Evolutionary conservation across 352 stramenopile species (phyloP).

Genomic region (Phytophthora litchii): DNA sequence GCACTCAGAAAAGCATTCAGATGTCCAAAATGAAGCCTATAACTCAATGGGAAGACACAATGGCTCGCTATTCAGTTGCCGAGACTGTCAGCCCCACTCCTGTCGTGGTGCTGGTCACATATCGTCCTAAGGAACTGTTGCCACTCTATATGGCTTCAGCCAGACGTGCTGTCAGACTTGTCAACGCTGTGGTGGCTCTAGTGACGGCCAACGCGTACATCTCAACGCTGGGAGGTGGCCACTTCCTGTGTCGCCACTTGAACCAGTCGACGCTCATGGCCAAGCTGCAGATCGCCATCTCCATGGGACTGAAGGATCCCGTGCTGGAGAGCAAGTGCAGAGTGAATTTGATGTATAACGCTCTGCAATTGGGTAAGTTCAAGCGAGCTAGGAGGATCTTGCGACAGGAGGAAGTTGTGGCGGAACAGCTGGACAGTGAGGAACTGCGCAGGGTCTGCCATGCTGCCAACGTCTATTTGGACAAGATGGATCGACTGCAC

Average conservation of each 20-base stretch:
- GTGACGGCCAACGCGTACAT: constrained; percentile 87
- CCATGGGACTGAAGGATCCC: constrained; percentile 71
- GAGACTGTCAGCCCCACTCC: not conserved
- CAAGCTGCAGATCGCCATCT: constrained; percentile 81
- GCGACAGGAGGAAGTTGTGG: constrained; percentile 48
- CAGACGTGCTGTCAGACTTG: constrained; percentile 67
- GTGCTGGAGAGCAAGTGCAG: constrained; percentile 84
- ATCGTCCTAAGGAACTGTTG: constrained; percentile 50
- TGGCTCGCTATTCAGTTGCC: constrained; percentile 24
- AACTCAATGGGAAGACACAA: constrained; percentile 27
- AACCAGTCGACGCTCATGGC: constrained; percentile 75
- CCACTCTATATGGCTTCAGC: constrained; percentile 67
- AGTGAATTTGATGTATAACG: constrained; percentile 83
- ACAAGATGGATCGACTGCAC: constrained; percentile 72
- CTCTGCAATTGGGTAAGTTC: constrained; percentile 74
- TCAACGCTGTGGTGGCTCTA: constrained; percentile 71
- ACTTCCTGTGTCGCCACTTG: constrained; percentile 81
- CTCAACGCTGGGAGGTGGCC: constrained; percentile 79
- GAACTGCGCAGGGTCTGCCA: constrained; percentile 69
- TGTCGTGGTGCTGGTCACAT: constrained; percentile 47
- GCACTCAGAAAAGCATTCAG: constrained; percentile 4
- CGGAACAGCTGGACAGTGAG: constrained; percentile 49
- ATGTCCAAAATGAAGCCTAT: constrained; percentile 8
- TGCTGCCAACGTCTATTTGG: constrained; percentile 67
- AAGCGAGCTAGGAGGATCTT: constrained; percentile 59